Evolutionary conservation across 2,329 filamentous ascomycete genomes (phyloP), one percentile per base, ranked within the genome.

Genomic region (Daldinia sp.): DNA sequence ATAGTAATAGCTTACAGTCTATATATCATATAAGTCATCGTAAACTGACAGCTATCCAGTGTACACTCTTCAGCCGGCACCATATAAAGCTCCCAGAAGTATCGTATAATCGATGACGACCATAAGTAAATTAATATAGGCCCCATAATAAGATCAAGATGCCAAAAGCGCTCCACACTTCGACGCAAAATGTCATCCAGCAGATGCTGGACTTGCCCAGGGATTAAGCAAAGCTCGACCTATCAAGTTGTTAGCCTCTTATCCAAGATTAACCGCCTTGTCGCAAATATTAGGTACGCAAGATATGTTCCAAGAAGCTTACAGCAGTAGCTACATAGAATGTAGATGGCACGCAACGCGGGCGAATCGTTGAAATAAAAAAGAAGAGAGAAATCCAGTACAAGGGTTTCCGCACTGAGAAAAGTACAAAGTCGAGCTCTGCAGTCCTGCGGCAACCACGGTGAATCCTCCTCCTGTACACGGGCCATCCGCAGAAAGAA

Each of bases 401-500:
- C 6, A 11, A 32, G 29, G 11, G 11, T n/a, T n/a, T n/a, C n/a
- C n/a, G n/a, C n/a, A n/a, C n/a, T n/a, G n/a, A n/a, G 25, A 29
- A 2, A 4, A 47, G 1, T 4, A 9, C 10, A 11, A 10, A 13
- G n/a, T 29, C 7, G 3, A 17, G 13, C 43, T 15, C 6, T 30
- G 43, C 43, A 17, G 3, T 9, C 6, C 10, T 23, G 8, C 7
- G 34, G 8, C 48, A 58, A 15, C 41, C 0, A 23, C 0, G 15
- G 8, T 54, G 59, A 10, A 25, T 35, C 9, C 3, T 2, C 2
- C 21, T 13, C 23, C 5, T 6, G 4, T 17, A 23, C 7, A 48
- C 41, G 27, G 60, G 60, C 60, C 60, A 63, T 34, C 54, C 60
- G 43, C 60, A 63, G 15, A 49, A 17, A 3, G 4, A 6, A 25